Evolutionary conservation across 2,329 filamentous ascomycete genomes (phyloP).

Genomic region (Geosmithia flava): DNA sequence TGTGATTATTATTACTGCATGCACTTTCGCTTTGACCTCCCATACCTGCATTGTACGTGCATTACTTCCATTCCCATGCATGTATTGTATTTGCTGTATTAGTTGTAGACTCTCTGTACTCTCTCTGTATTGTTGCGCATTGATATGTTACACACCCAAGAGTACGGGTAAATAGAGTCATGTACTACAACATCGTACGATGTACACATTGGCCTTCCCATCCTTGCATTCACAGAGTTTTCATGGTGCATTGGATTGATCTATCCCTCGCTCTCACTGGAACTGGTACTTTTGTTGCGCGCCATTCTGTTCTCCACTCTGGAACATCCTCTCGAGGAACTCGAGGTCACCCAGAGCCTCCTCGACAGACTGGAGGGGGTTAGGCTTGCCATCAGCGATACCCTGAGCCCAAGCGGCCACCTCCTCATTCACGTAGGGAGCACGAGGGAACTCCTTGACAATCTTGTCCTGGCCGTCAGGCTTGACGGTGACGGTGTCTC

Average conservation of each 20-base stretch:
- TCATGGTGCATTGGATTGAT: too few species aligned
- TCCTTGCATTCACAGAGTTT: too few species aligned
- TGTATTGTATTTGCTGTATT: too few species aligned
- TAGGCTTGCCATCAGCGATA: constrained; percentile 30
- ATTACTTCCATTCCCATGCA: neutral
- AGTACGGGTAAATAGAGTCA: too few species aligned
- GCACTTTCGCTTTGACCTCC: neutral
- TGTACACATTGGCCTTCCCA: too few species aligned
- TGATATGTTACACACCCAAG: too few species aligned
- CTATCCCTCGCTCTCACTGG: constrained; percentile 13
- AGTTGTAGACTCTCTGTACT: too few species aligned
- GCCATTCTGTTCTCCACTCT: constrained; percentile 30
- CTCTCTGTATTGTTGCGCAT: too few species aligned
- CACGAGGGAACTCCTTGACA: constrained; percentile 32
- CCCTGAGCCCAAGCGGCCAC: constrained; percentile 47
- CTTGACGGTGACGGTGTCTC: constrained; percentile 29
- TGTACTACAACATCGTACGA: too few species aligned
- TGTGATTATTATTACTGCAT: neutral
- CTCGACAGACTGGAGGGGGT: constrained; percentile 40
- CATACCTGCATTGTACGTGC: neutral
- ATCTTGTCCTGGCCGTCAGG: constrained; percentile 16
- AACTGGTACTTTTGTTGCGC: constrained; percentile 24
- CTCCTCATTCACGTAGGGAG: constrained; percentile 44
- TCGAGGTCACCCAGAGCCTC: constrained; percentile 50
- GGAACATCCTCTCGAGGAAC: constrained; percentile 39